These are phyloP conservation scores for Aphanomyces euteiches DNA, from an alignment of 352 stramenopile species.

Conservation along the genomic window DNA sequence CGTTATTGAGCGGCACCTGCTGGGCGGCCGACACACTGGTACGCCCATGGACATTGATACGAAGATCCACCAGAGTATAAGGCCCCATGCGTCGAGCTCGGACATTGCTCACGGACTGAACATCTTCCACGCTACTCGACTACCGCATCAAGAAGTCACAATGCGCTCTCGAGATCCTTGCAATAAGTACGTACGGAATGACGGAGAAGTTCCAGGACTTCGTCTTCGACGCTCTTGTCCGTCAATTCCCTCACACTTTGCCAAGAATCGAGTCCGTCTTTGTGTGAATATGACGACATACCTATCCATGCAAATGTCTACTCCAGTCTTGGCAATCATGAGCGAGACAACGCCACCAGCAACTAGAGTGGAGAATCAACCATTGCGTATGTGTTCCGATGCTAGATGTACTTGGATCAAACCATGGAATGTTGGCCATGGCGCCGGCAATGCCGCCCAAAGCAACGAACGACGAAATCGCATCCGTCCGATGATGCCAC, in stretches of 20 bases:
- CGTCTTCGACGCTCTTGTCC: conserved; percentile 76
- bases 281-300: conserved; percentile 26
- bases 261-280: not conserved
- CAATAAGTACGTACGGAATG: conserved; percentile 49
- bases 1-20: conserved; percentile 39
- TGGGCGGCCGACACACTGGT: conserved; percentile 84
- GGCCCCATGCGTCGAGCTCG: conserved; percentile 80
- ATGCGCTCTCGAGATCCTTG: not conserved
- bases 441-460: conserved; percentile 69
- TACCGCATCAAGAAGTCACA: conserved; percentile 33
- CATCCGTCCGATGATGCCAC: conserved; percentile 92
- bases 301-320: conserved; percentile 79
- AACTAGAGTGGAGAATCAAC: conserved; percentile 38
- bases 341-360: conserved; percentile 78
- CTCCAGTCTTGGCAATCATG: conserved; percentile 88
- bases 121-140: conserved; percentile 75
- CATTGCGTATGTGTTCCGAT: not conserved
- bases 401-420: conserved; percentile 55
- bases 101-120: conserved; percentile 74
- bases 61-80: conserved; percentile 82
- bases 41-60: conserved; percentile 68
- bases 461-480: conserved; percentile 86
- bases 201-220: conserved; percentile 70
- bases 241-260: conserved; percentile 74
- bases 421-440: conserved; percentile 59